phyloP scores from a whole-genome alignment of 2,329 filamentous ascomycete genomes.

The Fusarium sulawesiense region DNA sequence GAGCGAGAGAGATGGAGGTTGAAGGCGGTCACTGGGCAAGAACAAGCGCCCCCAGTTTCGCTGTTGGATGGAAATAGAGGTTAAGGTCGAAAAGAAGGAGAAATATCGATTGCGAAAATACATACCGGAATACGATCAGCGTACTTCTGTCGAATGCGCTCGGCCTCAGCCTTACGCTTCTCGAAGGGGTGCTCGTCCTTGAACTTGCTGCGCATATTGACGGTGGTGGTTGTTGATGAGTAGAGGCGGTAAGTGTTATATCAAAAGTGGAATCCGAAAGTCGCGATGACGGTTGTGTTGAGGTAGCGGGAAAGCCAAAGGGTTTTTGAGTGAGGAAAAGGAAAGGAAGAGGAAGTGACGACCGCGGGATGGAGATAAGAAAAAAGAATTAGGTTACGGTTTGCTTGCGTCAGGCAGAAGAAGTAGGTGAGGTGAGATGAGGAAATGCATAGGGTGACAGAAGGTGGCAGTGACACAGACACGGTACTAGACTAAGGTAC shows the following conservation, averaged over 20 bases:
- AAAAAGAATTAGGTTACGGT: constrained; percentile 45
- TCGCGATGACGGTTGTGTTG: constrained; percentile 17
- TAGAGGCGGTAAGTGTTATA: constrained; percentile 34
- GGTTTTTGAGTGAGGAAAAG: constrained; percentile 1
- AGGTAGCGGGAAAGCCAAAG: neutral
- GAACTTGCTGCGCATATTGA: constrained; percentile 97
- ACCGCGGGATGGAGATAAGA: constrained; percentile 20
- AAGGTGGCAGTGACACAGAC: constrained; percentile 41
- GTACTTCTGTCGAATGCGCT: constrained; percentile 99
- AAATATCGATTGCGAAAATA: constrained; percentile 45
- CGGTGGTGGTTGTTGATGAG: constrained; percentile 47
- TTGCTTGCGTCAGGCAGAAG: constrained; percentile 47
- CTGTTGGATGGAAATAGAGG: neutral
- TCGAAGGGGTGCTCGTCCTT: constrained; percentile 99
- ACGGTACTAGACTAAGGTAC: constrained; percentile 24
- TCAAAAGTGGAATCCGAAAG: constrained; percentile 20
- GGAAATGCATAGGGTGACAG: constrained; percentile 40
- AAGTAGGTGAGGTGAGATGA: constrained; percentile 32
- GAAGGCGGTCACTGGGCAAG: constrained; percentile 38
- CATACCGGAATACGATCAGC: constrained; percentile 96
- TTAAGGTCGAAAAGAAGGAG: neutral
- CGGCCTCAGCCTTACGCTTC: constrained; percentile 99
- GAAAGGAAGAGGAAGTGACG: constrained; percentile 25
- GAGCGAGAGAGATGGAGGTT: neutral
- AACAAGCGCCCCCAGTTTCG: constrained; percentile 7